Evolutionary conservation across 805 yeast genomes (phyloP), one percentile per base, ranked within the genome.

Genomic region (Ogataea naganishii): DNA sequence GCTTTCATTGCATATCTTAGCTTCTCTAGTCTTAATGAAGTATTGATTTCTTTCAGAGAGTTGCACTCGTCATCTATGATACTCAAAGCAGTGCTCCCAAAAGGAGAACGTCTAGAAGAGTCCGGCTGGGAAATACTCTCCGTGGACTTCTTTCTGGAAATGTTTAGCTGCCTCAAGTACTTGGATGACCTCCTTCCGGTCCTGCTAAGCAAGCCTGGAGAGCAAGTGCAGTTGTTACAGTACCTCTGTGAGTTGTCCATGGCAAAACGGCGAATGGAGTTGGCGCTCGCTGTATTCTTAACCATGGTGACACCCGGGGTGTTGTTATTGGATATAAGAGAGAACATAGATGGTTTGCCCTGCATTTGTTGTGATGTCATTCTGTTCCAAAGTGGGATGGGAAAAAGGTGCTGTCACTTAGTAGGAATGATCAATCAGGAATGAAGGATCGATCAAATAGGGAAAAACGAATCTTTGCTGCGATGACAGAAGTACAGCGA

Each of bases 201-300:
- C 46, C 94, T 66, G 18, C 85, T 75, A 27, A 82, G 54, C 25
- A 82, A 59, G 4, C 94, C 94, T 4, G 92, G 92, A 1, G 89
- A 80, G 50, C 94, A 82, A 2, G 85, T 80, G 59, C 94, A 82
- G 57, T 81, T 75, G 27, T 69, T 64, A 50, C 92, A 82, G 10
- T 72, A 69, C 47, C 72, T 60, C 23, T 37, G 38, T n/a, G 48
- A 28, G 26, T n/a, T n/a, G n/a, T n/a, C n/a, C n/a, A n/a, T n/a
- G n/a, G n/a, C n/a, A n/a, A n/a, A n/a, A 13, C 15, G 22, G 7
- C 5, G 20, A 14, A 14, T 18, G 19, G 23, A 23, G 13, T 19
- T 12, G 26, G 24, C 26, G 27, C 37, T 9, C 22, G 48, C 27
- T 10, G 51, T 44, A 22, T 49, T 44, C 16, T 43, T 38, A 20